These are phyloP conservation scores for Meripilus lineatus DNA, from an alignment of 1,284 basidiomycete genomes.

Conservation along the genomic window DNA sequence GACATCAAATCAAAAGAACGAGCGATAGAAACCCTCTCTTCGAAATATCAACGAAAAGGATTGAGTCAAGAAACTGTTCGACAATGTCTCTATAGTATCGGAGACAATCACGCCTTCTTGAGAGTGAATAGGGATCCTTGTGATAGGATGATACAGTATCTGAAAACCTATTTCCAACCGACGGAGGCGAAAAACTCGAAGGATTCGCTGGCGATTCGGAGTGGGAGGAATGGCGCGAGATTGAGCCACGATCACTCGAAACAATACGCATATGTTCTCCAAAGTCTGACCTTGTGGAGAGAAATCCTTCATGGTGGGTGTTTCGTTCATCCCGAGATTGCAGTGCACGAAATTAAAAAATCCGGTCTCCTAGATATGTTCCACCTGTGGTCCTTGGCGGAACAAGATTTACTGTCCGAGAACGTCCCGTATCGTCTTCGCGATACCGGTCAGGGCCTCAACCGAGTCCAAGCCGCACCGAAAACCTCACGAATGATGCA, in stretches of 20 bases:
- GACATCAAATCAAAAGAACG: constrained; percentile 79
- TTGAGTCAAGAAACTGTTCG: constrained; percentile 59
- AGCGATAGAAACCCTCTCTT: constrained; percentile 67
- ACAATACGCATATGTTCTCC: constrained; percentile 77
- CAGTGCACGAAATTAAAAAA: not conserved
- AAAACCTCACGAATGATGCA: constrained; percentile 85
- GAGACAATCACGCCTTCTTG: constrained; percentile 81
- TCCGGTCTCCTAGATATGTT: constrained; percentile 61
- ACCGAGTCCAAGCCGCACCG: constrained; percentile 76
- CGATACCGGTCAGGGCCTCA: constrained; percentile 80
- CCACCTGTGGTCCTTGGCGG: constrained; percentile 74
- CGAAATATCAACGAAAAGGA: constrained; percentile 52
- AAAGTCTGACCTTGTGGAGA: constrained; percentile 78
- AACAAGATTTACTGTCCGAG: constrained; percentile 74
- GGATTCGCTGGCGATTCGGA: constrained; percentile 67
- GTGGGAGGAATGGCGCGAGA: constrained; percentile 70
- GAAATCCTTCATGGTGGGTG: constrained; percentile 72
- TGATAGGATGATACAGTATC: constrained; percentile 70
- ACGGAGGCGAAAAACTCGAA: constrained; percentile 58
- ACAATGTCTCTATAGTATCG: constrained; percentile 78
- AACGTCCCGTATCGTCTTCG: constrained; percentile 67
- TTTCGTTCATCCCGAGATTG: not conserved
- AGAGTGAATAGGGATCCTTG: constrained; percentile 79
- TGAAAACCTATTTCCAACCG: constrained; percentile 73
- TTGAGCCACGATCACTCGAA: constrained; percentile 77